Conservation (phyloP, 306 rosid species). For the Quercus gilva region DNA sequence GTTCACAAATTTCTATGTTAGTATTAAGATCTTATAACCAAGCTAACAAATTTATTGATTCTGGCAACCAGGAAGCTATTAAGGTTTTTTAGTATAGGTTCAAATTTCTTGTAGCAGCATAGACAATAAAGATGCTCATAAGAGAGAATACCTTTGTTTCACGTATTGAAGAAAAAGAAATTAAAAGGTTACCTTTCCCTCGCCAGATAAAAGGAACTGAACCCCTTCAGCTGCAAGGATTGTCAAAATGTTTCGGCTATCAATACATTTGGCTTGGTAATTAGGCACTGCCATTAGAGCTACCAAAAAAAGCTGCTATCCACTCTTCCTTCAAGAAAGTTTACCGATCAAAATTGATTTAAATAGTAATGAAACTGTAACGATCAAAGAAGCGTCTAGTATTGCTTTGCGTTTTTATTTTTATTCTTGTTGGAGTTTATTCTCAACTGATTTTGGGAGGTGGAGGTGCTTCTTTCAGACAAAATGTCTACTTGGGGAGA, state of each 20-base stretch:
- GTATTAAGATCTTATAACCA: background rate
- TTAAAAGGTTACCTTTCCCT: slow-evolving; percentile 57
- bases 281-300: slow-evolving; percentile 55
- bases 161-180: background rate
- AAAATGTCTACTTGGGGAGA: background rate
- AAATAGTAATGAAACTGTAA: background rate
- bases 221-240: slow-evolving; percentile 66
- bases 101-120: background rate
- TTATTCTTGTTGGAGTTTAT: background rate
- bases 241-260: slow-evolving; percentile 36
- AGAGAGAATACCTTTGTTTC: background rate
- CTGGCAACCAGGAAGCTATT: too few relatives aligned
- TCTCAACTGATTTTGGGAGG: background rate
- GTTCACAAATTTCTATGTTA: background rate
- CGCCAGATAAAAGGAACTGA: slow-evolving; percentile 64
- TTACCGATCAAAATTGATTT: background rate
- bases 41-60: too few relatives aligned
- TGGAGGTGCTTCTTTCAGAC: background rate
- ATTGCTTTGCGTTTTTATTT: background rate
- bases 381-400: background rate
- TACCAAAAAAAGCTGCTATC: slow-evolving; percentile 24
- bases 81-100: too few relatives aligned
- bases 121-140: background rate
- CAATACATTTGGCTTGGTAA: slow-evolving; percentile 33
- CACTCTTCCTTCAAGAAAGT: slow-evolving; percentile 20